Conservation (phyloP, 768 basidiomycete genomes). For the Boletus subparvulus region DNA sequence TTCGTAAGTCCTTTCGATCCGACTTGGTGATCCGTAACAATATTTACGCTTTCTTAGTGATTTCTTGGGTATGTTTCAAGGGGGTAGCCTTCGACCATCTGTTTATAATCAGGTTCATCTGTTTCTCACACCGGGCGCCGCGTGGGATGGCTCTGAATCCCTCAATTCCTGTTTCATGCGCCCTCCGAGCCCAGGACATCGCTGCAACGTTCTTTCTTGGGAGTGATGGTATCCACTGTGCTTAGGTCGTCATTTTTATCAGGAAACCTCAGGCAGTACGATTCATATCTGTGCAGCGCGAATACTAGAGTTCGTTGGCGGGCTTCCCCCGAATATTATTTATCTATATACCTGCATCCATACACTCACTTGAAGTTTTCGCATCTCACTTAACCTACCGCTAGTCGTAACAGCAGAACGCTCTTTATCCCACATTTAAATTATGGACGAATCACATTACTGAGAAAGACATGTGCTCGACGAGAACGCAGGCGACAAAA, state of each 20-base stretch:
- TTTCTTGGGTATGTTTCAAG: background rate
- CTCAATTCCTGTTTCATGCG: conserved; percentile 1
- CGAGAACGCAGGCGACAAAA: background rate
- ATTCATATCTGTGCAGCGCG: background rate
- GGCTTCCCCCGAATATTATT: conserved; percentile 4
- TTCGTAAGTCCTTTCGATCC: conserved; percentile 40
- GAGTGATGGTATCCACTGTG: conserved; percentile 1
- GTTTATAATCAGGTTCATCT: background rate
- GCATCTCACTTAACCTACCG: background rate
- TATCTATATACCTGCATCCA: conserved; percentile 1
- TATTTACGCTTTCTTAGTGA: conserved; percentile 22
- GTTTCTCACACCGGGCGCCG: conserved; percentile 3
- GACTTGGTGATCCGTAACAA: background rate
- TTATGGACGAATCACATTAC: background rate
- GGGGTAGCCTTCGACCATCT: background rate
- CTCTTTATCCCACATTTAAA: background rate
- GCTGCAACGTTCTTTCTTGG: conserved; percentile 1
- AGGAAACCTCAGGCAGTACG: conserved; percentile 3
- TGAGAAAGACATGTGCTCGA: background rate
- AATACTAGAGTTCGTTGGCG: conserved; percentile 13
- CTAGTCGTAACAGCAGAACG: background rate
- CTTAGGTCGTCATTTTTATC: background rate
- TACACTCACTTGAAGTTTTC: background rate
- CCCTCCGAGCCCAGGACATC: background rate
- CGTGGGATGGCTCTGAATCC: conserved; percentile 3